A percentile compares a stretch with the other conserved stretches of the same genome.
Conservation (phyloP, 2,329 filamentous ascomycete species). For the Cladosporium phlei region DNA sequence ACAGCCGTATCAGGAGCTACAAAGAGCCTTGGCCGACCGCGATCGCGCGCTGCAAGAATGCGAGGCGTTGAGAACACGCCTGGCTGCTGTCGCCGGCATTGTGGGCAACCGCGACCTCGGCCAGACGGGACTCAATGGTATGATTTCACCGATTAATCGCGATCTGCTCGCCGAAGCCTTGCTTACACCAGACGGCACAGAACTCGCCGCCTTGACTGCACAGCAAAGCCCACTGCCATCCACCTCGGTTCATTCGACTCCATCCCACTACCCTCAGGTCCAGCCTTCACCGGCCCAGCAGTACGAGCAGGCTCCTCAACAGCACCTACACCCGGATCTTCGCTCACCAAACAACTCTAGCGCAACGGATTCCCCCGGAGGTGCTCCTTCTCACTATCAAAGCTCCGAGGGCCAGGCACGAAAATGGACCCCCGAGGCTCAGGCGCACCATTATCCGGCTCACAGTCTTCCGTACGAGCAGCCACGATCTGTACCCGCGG, state of each 20-base stretch:
- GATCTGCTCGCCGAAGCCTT: constrained; percentile 24
- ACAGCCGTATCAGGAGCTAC: constrained; percentile 79
- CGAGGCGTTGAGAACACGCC: constrained; percentile 65
- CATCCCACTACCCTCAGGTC: constrained; percentile 1
- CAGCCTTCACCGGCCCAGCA: constrained; percentile 13
- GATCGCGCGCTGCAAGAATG: constrained; percentile 75
- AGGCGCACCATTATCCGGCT: constrained; percentile 13
- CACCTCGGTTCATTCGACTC: constrained; percentile 4
- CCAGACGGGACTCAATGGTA: constrained; percentile 27
- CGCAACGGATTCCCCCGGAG: constrained; percentile 4
- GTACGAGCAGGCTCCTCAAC: constrained; percentile 16
- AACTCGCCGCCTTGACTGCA: constrained; percentile 44
- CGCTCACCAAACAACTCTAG: constrained; percentile 15
- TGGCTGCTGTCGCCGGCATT: constrained; percentile 38
- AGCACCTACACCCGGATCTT: constrained; percentile 32
- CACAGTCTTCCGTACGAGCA: constrained; percentile 16
- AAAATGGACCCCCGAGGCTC: constrained; percentile 16
- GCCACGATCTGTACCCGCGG: constrained; percentile 13
- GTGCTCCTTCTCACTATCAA: neutral
- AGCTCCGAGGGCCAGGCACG: constrained; percentile 4
- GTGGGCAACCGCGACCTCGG: constrained; percentile 20
- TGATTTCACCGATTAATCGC: constrained; percentile 18
- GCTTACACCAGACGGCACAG: constrained; percentile 32
- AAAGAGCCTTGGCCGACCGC: constrained; percentile 62
- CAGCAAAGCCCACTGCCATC: constrained; percentile 41